These are phyloP conservation scores for Allium fistulosum DNA, from an alignment of 106 monocot species.

Conservation along the genomic window DNA sequence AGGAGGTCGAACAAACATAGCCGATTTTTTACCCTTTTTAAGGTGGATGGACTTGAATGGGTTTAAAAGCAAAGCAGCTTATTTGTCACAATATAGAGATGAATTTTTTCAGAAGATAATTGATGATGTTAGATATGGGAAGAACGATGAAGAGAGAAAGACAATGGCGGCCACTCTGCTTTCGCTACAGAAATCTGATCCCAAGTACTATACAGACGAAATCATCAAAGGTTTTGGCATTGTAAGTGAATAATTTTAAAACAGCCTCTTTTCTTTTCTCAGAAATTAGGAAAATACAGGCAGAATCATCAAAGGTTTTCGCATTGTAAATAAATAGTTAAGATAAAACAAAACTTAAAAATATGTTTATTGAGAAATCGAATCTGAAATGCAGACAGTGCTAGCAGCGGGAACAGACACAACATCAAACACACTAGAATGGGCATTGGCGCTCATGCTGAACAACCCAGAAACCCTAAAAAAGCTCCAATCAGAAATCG, in stretches of 20 bases:
- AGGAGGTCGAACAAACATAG: not conserved
- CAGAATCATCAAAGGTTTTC: no score
- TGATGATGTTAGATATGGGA: not conserved
- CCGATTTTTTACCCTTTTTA: constrained; percentile 5
- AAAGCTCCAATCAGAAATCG: constrained; percentile 20
- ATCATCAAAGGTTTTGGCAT: constrained; percentile 31
- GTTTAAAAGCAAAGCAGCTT: not conserved
- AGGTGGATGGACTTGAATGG: constrained; percentile 1
- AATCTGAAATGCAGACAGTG: not conserved
- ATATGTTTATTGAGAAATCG: no score
- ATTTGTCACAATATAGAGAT: constrained; percentile 6
- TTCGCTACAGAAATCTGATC: constrained; percentile 10
- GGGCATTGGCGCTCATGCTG: constrained; percentile 30
- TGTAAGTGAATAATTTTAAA: constrained; percentile 9
- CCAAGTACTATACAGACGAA: constrained; percentile 30
- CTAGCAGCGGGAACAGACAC: constrained; percentile 27
- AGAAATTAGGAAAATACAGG: not conserved
- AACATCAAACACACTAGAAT: constrained; percentile 12
- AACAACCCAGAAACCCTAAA: constrained; percentile 21
- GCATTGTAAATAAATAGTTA: no score
- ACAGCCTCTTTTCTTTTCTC: not conserved
- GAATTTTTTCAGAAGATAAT: constrained; percentile 7
- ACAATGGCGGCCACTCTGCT: constrained; percentile 14
- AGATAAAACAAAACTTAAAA: no score
- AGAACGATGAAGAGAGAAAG: not conserved